Evolutionary conservation across 768 basidiomycete species (phyloP).

Genomic region (Cantharellus anzutake): DNA sequence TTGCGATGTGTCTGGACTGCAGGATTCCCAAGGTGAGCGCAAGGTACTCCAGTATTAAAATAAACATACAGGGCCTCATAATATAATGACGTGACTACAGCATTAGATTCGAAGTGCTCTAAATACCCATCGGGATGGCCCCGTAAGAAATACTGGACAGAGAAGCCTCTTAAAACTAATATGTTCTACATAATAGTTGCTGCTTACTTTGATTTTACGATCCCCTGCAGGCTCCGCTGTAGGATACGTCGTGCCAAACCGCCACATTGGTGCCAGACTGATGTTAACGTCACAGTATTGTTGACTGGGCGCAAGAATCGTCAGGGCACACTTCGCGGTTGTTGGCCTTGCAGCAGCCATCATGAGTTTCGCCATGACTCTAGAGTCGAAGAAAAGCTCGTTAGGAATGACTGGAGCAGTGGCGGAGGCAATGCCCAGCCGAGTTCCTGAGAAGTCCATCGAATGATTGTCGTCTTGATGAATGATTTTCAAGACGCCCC

Average conservation of each 20-base stretch:
- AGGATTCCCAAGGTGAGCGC: constrained; percentile 1
- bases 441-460: constrained; percentile 70
- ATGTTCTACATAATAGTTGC: not conserved
- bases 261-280: constrained; percentile 55
- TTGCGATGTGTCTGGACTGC: constrained; percentile 61
- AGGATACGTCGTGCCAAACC: constrained; percentile 57
- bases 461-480: constrained; percentile 54
- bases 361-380: constrained; percentile 58
- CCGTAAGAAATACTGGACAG: constrained; percentile 45
- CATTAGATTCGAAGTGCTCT: constrained; percentile 72
- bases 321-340: constrained; percentile 58
- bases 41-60: not conserved
- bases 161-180: not conserved
- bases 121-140: constrained; percentile 72
- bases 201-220: constrained; percentile 33
- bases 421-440: constrained; percentile 19
- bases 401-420: constrained; percentile 33
- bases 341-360: constrained; percentile 46
- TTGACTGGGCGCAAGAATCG: constrained; percentile 46
- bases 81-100: constrained; percentile 61
- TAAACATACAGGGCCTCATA: constrained; percentile 63
- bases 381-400: constrained; percentile 40
- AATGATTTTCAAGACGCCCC: constrained; percentile 72
- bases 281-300: constrained; percentile 72
- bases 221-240: constrained; percentile 44